Evolutionary conservation across 192 early-diverging fungal genomes (phyloP).

Genomic region (Backusella australiensis): DNA sequence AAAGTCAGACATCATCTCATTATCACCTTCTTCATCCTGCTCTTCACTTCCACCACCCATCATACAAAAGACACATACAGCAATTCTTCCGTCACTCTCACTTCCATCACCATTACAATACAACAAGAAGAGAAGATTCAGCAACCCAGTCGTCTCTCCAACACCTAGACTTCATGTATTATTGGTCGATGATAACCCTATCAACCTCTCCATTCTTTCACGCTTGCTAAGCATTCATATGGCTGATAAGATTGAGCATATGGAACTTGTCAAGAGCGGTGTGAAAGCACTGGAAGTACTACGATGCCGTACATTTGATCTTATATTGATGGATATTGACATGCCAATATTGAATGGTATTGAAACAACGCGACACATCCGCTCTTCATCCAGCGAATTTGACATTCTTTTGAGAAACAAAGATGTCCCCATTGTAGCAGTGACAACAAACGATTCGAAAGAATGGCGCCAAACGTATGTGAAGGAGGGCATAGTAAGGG

Average conservation of each 20-base stretch:
- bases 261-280: slow-evolving; percentile 48
- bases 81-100: background rate
- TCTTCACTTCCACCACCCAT: slow-evolving; percentile 12
- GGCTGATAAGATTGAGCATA: slow-evolving; percentile 39
- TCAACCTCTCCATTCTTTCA: slow-evolving; percentile 60
- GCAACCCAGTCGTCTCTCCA: background rate
- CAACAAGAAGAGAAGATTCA: slow-evolving; percentile 2
- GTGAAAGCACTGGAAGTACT: slow-evolving; percentile 48
- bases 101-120: slow-evolving; percentile 7
- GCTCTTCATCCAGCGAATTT: slow-evolving; percentile 21
- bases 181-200: slow-evolving; percentile 66
- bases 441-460: slow-evolving; percentile 57
- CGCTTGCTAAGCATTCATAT: slow-evolving; percentile 57
- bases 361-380: slow-evolving; percentile 58
- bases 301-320: slow-evolving; percentile 45
- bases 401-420: slow-evolving; percentile 50
- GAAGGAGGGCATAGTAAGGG: slow-evolving; percentile 50
- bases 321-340: slow-evolving; percentile 69
- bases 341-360: slow-evolving; percentile 64
- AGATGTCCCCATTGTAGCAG: slow-evolving; percentile 59
- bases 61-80: background rate
- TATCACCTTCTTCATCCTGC: slow-evolving; percentile 4
- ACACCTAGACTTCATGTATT: slow-evolving; percentile 32
- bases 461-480: slow-evolving; percentile 51
- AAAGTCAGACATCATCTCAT: background rate